Evolutionary conservation across 768 basidiomycete genomes (phyloP).

Genomic region (Cystobasidiopsis lactophilus): DNA sequence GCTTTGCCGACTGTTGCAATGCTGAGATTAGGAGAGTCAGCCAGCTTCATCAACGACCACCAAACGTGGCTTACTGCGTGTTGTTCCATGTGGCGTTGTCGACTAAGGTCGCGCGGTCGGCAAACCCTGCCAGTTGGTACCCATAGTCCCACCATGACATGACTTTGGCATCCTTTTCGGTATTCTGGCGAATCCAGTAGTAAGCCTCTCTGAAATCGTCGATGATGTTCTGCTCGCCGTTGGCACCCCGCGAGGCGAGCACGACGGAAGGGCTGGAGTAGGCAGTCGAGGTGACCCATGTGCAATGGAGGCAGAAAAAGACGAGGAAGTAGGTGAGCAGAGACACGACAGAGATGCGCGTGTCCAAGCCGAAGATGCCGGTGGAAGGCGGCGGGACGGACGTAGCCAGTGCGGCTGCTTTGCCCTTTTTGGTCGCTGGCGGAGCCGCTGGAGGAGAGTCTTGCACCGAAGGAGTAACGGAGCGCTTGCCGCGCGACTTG

Average conservation of each 20-base stretch:
- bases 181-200: conserved; percentile 95
- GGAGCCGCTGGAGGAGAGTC: too few species aligned
- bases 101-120: conserved; percentile 80
- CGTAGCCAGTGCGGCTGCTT: too few species aligned
- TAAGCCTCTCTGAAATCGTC: conserved; percentile 99
- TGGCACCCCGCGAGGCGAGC: conserved; percentile 49
- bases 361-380: conserved; percentile 70
- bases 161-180: conserved; percentile 68
- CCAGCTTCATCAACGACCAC: neutral
- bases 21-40: conserved; percentile 10
- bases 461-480: neutral
- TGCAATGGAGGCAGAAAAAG: conserved; percentile 89
- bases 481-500: conserved; percentile 36
- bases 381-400: conserved; percentile 7
- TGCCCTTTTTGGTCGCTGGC: conserved; percentile 1
- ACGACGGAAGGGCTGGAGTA: conserved; percentile 98
- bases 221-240: conserved; percentile 82
- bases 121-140: conserved; percentile 71
- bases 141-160: conserved; percentile 99
- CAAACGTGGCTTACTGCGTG: conserved; percentile 36
- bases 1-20: conserved; percentile 98
- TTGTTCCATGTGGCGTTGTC: conserved; percentile 99
- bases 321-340: conserved; percentile 55
- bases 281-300: conserved; percentile 79
- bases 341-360: conserved; percentile 49